Conservation (phyloP, 2,329 filamentous ascomycete genomes). For the Hortaea werneckii region DNA sequence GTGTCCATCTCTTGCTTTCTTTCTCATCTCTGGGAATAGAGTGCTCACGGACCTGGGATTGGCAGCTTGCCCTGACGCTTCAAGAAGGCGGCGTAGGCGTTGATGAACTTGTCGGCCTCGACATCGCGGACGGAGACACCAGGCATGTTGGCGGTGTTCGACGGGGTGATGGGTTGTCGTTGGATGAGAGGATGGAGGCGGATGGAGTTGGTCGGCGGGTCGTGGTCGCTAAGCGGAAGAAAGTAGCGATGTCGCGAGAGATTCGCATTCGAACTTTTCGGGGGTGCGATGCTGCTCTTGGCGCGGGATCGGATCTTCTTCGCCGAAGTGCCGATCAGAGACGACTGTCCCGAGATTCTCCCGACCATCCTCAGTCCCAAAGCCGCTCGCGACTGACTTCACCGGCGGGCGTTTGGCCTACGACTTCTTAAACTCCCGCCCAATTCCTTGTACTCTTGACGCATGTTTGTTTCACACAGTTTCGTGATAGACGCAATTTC, state of each 20-base stretch:
- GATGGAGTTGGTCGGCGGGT: slow-evolving; percentile 1
- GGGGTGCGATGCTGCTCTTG: neutral
- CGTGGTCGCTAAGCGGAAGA: neutral
- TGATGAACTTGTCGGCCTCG: slow-evolving; percentile 84
- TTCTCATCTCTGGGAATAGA: slow-evolving; percentile 7
- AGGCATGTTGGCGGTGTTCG: slow-evolving; percentile 60
- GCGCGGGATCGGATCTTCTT: neutral
- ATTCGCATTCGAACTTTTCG: neutral
- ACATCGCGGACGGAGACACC: slow-evolving; percentile 78
- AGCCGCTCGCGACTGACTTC: too few relatives aligned
- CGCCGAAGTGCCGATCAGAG: too few relatives aligned
- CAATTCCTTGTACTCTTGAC: too few relatives aligned
- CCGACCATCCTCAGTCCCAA: too few relatives aligned
- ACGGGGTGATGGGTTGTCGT: slow-evolving; percentile 4
- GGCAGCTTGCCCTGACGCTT: slow-evolving; percentile 90
- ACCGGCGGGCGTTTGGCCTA: too few relatives aligned
- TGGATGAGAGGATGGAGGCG: slow-evolving; percentile 1
- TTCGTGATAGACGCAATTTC: too few relatives aligned
- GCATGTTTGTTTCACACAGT: too few relatives aligned
- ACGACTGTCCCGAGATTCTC: too few relatives aligned
- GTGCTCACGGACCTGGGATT: slow-evolving; percentile 61
- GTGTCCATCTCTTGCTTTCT: slow-evolving; percentile 11
- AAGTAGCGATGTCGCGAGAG: neutral
- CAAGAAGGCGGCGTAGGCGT: slow-evolving; percentile 76
- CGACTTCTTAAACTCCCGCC: too few relatives aligned